These are phyloP conservation scores for Sporothrix variecibatus DNA, from an alignment of 2,329 filamentous ascomycete genomes.

Conservation along the genomic window DNA sequence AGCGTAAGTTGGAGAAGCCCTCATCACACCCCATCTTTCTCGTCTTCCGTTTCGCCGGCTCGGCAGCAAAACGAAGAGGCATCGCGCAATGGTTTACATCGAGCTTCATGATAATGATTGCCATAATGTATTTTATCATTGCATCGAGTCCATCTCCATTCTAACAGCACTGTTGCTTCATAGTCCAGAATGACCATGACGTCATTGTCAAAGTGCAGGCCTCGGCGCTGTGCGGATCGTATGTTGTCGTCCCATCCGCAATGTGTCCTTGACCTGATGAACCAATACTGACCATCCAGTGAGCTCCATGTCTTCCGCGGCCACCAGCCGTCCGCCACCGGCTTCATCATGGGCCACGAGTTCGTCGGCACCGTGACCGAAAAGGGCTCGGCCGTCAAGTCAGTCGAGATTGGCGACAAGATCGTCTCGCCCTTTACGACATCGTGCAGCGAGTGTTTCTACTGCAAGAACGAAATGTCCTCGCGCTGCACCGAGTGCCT, in stretches of 20 bases:
- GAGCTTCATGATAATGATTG: neutral
- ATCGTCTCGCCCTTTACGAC: constrained; percentile 83
- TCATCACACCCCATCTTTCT: neutral
- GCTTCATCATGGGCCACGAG: constrained; percentile 77
- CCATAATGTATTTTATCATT: neutral
- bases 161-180: neutral
- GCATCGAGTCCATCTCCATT: neutral
- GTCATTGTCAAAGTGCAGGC: constrained; percentile 81
- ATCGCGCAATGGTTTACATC: neutral
- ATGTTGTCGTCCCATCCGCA: constrained; percentile 38
- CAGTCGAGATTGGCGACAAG: constrained; percentile 71
- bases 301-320: constrained; percentile 87
- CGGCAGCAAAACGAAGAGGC: neutral
- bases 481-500: constrained; percentile 71
- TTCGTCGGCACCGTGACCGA: constrained; percentile 77
- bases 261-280: too few species aligned
- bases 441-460: constrained; percentile 79
- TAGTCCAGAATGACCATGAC: constrained; percentile 69
- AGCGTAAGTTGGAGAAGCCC: constrained; percentile 43
- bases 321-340: constrained; percentile 67
- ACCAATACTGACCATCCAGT: constrained; percentile 46
- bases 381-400: constrained; percentile 66
- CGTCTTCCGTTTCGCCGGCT: neutral
- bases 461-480: constrained; percentile 75
- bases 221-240: constrained; percentile 87